Evolutionary conservation across 495 filamentous ascomycete species (phyloP), one percentile per base, ranked within the genome.

Genomic region (Aspergillus bridgeri): DNA sequence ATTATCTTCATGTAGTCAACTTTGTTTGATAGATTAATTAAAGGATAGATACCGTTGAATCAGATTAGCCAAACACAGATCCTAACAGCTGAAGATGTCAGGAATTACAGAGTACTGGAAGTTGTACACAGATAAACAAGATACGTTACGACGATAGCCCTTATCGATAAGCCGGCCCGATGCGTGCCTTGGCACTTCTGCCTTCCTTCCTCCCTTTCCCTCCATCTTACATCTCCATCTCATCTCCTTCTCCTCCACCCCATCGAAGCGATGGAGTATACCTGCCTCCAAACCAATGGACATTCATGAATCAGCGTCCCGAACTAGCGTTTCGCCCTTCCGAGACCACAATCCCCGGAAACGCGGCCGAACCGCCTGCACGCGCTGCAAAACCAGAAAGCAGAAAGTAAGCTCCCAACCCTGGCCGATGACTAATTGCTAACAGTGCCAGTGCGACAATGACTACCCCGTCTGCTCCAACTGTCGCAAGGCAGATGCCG

Each of bases 321-420:
- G 56, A 17, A 60, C 48, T 42, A 63, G 60, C 54, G 54, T 43
- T 42, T 63, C 64, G 24, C 64, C 57, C 13, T 68, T 66, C 3
- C 64, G 60, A 52, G 72, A 74, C 43, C 61, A 75, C 52, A 78
- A 78, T 46, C 76, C 79, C 19, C 73, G 78, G 22, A 82, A 82
- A 66, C 73, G 79, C 27, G 76, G 74, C 6, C 68, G 80, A 48
- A 83, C 78, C 8, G 77, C 76, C 11, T 83, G 80, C 57, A 76
- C 79, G 51, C 71, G 79, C 48, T 83, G 79, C 67, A 78, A 81
- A 63, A 75, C 65, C 9, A 63, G 78, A 55, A 83, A 83, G 58
- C 80, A 83, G 60, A 80, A 70, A 67, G 73, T 72, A 46, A 64
- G 64, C 50, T 27, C 23, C 17, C 19, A 3, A 15, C 24, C 23